These are phyloP conservation scores for Pichia deserticola DNA, from an alignment of 805 yeast species.

Conservation along the genomic window DNA sequence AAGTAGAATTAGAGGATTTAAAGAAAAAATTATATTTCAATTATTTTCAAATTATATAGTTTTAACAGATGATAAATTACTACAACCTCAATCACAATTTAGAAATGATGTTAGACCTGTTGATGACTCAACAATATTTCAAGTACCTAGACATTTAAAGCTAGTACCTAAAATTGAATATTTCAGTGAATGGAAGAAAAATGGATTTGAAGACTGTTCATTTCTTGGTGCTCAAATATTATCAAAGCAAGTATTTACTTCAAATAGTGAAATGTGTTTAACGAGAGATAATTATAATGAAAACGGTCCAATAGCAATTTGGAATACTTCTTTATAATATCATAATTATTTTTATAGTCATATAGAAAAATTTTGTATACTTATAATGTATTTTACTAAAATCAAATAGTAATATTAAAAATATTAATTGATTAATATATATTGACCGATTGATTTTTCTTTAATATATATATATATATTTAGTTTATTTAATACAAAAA, in stretches of 20 bases:
- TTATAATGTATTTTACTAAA: not conserved
- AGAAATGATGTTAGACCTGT: constrained; percentile 23
- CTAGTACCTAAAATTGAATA: constrained; percentile 77
- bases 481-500: too few relatives aligned
- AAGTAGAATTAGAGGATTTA: constrained; percentile 64
- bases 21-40: constrained; percentile 55
- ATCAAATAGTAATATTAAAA: too few relatives aligned
- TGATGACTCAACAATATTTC: constrained; percentile 33
- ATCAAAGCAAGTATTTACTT: constrained; percentile 72
- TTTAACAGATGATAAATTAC: constrained; percentile 15
- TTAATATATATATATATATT: too few relatives aligned
- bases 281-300: constrained; percentile 66
- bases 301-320: constrained; percentile 73
- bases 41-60: constrained; percentile 29
- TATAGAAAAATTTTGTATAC: not conserved
- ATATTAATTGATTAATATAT: too few relatives aligned
- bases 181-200: constrained; percentile 89
- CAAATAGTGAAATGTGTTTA: constrained; percentile 62
- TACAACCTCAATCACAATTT: constrained; percentile 21
- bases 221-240: constrained; percentile 86
- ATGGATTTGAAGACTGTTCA: constrained; percentile 66
- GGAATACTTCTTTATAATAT: constrained; percentile 37
- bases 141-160: constrained; percentile 73
- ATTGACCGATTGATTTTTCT: too few relatives aligned
- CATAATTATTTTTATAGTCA: too few relatives aligned